A percentile compares a stretch with the other conserved stretches of the same genome.
Conservation (phyloP, 2,329 filamentous ascomycete genomes). For the Fusarium continuum region DNA sequence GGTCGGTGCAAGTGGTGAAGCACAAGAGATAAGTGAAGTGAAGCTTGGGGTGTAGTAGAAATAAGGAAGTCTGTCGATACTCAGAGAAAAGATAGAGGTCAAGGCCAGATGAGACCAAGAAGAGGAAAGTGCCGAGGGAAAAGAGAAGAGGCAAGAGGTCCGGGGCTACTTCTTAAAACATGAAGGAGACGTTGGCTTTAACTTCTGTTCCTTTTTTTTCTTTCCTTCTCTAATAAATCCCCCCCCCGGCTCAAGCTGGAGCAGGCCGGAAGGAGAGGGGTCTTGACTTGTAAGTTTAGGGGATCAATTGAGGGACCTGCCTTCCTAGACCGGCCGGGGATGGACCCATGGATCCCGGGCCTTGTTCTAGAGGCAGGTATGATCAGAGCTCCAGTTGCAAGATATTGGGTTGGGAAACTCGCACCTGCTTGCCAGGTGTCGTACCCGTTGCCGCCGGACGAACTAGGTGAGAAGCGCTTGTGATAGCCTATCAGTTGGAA, state of each 20-base stretch:
- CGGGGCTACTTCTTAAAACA: constrained; percentile 5
- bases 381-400: constrained; percentile 11
- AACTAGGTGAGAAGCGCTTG: not conserved
- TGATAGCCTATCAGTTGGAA: constrained; percentile 15
- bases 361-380: constrained; percentile 25
- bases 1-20: not conserved
- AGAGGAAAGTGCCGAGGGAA: not conserved
- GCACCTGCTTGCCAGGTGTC: constrained; percentile 20
- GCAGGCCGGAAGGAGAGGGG: constrained; percentile 8
- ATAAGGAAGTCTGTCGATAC: too few relatives aligned
- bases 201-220: constrained; percentile 23
- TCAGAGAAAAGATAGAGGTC: not conserved
- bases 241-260: constrained; percentile 22
- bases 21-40: not conserved
- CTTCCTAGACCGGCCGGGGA: constrained; percentile 21
- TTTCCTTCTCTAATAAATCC: not conserved
- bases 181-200: constrained; percentile 22
- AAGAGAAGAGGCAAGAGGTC: constrained; percentile 1
- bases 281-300: constrained; percentile 5
- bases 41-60: constrained; percentile 10
- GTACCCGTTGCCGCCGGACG: constrained; percentile 29
- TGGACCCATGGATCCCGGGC: constrained; percentile 14
- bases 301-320: constrained; percentile 14
- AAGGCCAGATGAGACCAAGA: not conserved
- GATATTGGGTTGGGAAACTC: constrained; percentile 20